Conservation (phyloP, 176 grass and related monocot species). For the Zizania latifolia region DNA sequence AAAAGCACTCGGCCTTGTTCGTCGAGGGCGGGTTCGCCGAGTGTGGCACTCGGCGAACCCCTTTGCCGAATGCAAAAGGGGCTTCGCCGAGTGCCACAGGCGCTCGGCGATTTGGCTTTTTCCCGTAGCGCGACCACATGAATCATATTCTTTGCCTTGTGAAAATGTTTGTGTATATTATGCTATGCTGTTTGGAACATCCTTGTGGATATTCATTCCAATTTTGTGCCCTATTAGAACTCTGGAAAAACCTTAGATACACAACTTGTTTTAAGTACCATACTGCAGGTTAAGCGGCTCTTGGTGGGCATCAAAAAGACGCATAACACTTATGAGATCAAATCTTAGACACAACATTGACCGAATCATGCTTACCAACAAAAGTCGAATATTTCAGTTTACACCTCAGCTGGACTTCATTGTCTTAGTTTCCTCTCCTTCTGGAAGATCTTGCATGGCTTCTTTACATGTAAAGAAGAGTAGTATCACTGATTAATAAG, state of each 20-base stretch:
- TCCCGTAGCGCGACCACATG: too few species aligned
- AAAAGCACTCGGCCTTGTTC: too few species aligned
- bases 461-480: neutral
- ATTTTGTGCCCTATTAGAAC: neutral
- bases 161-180: neutral
- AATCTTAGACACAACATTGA: neutral
- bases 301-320: neutral
- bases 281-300: neutral
- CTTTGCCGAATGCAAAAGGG: too few species aligned
- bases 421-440: neutral
- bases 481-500: neutral
- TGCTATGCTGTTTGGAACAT: conserved; percentile 24
- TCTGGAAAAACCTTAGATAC: neutral
- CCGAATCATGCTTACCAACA: neutral
- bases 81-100: too few species aligned
- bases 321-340: neutral
- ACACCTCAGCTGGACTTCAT: neutral
- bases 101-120: too few species aligned
- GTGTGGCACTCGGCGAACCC: too few species aligned
- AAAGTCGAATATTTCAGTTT: neutral
- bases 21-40: too few species aligned
- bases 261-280: neutral
- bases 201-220: conserved; percentile 7
- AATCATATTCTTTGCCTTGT: neutral
- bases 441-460: neutral